phyloP scores from a whole-genome alignment of 768 basidiomycete species.

The Boletus pseudopeckii region DNA sequence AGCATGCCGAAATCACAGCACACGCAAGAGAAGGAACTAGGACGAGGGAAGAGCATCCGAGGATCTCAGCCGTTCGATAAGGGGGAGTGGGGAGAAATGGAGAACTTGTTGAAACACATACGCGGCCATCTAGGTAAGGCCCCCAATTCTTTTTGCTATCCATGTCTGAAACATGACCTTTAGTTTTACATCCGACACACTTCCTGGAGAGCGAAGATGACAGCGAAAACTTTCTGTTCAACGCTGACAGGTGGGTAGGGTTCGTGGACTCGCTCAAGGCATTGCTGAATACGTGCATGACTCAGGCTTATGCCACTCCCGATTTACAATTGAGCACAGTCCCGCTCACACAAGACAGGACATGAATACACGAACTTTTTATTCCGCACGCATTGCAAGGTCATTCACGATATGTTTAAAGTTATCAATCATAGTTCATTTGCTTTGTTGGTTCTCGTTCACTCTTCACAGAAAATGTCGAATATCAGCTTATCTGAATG shows the following conservation, averaged over 20 bases:
- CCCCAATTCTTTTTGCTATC: neutral
- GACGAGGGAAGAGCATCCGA: constrained; percentile 37
- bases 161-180: neutral
- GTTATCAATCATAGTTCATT: neutral
- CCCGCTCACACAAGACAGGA: neutral
- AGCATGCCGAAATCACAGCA: constrained; percentile 20
- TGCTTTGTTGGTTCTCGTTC: neutral
- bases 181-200: constrained; percentile 79
- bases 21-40: constrained; percentile 37
- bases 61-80: constrained; percentile 73
- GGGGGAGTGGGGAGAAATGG: constrained; percentile 89
- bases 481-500: constrained; percentile 21
- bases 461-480: constrained; percentile 18
- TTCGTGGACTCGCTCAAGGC: neutral
- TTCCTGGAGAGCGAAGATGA: constrained; percentile 94
- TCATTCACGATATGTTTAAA: constrained; percentile 3
- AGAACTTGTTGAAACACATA: constrained; percentile 67
- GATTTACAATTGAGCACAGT: constrained; percentile 54
- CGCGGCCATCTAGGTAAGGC: constrained; percentile 82
- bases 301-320: constrained; percentile 62
- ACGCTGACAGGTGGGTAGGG: constrained; percentile 65
- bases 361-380: neutral
- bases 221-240: constrained; percentile 91
- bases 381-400: neutral
- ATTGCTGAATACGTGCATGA: constrained; percentile 3